Base-by-base conservation (phyloP, 768 basidiomycete genomes). In the Calocera cornea region DNA sequence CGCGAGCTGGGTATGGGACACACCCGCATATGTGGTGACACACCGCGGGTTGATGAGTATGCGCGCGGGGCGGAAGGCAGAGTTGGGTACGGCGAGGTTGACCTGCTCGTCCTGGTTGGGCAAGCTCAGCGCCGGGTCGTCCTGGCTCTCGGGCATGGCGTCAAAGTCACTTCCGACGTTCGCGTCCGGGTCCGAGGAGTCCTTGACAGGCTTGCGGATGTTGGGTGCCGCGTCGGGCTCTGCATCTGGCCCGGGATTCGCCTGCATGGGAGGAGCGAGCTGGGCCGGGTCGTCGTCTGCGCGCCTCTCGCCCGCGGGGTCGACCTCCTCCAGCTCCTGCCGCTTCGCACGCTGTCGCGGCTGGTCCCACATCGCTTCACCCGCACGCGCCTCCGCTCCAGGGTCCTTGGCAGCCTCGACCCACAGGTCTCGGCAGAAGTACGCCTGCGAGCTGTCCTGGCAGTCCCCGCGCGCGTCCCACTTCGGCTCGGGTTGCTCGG, bases 351-450 rank as follows among this genome's bases (percentile, higher is more conserved):
- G 34, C 67, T 29, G 34, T 27, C 50, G 22, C 31, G 64, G 36
- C 40, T n/a, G 80, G 78, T 24, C 76, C 68, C 19, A 77, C 72
- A 38, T 76, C 72, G 14, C 76, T 73, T 63, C 74, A 74, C 77
- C 76, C 65, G 82, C 73, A 12, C 74, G 70, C 69, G 75, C 74
- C n/a, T 67, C 70, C 64, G 68, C 67, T 41, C 68, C 71, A 24
- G 47, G 49, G 11, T 67, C 68, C 16, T 82, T 80, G 0, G 95
- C 95, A 54, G 87, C 88, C 70, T 84, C 83, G n/a, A 92, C 83
- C 97, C 97, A 99, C 41, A 99, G 81, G 76, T 99, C 97, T 40
- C 97, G 80, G 72, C 97, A 99, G 80, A 99, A 98, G 90, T 92
- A 98, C 36, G 95, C 93, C 76, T 99, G 97, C 40, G 87, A 90